Base-by-base conservation (phyloP, 495 filamentous ascomycete genomes). In the Pseudotulostoma volvatum region DNA sequence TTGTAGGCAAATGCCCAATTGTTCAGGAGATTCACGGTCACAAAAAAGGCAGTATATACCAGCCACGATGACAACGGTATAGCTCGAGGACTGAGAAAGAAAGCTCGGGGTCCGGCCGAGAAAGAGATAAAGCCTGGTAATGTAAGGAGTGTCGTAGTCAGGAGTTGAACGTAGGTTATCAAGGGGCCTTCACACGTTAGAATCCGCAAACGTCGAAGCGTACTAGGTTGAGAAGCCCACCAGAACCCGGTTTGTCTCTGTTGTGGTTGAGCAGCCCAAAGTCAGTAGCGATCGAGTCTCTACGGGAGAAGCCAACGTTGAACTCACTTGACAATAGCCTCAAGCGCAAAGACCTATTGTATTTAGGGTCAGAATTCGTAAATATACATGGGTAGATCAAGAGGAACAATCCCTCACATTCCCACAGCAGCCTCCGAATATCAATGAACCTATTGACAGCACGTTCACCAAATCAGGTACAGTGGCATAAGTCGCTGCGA, bases 1-100 rank as follows among this genome's bases (percentile, higher is more conserved):
- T 84, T 78, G 61, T 93, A 96, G 41, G 83, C 86, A 54, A 99
- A 96, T 4, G 90, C 90, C 66, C 86, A 88, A 49, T 99, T 99
- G 61, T 99, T 99, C 41, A 96, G 62, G 33, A 95, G 68, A 47
- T 93, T 95, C 51, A 95, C 86, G 38, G 70, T 68, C 49, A 92
- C 85, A 61, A 95, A 96, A 39, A 94, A 73, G 2, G 76, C 58
- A n/a, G 93, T 93, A 48, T 92, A 90, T 40, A 84, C 61, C 34
- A 83, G 48, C 87, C 88, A 95, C 46, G 82, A 79, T 36, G 68
- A 66, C 31, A 96, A 64, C 0, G 90, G 92, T 16, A 95, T 82
- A n/a, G 67, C 70, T 43, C 83, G 85, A 13, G 68, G 70, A 46
- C 72, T 79, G 30, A 93, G 61, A 51, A 81, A 84, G 39, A 79